These are phyloP conservation scores for Xerocomellus chrysenteron DNA, from an alignment of 768 basidiomycete genomes.

Conservation along the genomic window DNA sequence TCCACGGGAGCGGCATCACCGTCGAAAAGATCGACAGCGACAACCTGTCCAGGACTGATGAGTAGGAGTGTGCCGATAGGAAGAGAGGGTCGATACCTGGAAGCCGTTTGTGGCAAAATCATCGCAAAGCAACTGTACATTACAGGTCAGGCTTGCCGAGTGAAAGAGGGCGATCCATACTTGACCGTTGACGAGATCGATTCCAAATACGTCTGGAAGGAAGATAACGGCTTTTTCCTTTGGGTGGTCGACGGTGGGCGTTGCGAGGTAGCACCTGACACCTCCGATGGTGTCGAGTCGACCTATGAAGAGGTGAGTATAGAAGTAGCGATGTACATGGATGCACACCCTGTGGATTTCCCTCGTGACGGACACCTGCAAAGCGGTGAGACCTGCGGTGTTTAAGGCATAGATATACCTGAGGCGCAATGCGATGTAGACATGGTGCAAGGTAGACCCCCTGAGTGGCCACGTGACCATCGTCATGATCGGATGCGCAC, in stretches of 20 bases:
- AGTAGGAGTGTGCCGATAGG: background rate
- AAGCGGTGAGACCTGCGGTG: background rate
- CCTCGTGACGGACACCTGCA: no score
- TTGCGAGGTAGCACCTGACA: no score
- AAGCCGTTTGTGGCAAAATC: background rate
- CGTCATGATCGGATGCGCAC: constrained; percentile 23
- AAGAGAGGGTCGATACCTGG: background rate
- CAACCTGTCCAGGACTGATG: background rate
- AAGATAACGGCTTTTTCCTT: background rate
- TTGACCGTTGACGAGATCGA: background rate
- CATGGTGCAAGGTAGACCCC: background rate
- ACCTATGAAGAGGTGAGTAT: no score
- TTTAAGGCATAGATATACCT: no score
- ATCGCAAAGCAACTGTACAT: background rate
- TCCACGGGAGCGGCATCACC: constrained; percentile 34
- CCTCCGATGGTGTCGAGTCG: no score
- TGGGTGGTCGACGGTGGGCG: background rate
- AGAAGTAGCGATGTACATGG: no score
- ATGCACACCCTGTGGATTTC: no score
- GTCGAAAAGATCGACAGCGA: constrained; percentile 33
- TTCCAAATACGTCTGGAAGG: background rate
- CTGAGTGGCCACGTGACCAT: constrained; percentile 13
- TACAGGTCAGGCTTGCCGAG: background rate
- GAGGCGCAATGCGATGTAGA: no score
- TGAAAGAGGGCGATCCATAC: background rate